Evolutionary conservation across 176 grass and related monocot species (phyloP).

Genomic region (Oryza glumipatula): DNA sequence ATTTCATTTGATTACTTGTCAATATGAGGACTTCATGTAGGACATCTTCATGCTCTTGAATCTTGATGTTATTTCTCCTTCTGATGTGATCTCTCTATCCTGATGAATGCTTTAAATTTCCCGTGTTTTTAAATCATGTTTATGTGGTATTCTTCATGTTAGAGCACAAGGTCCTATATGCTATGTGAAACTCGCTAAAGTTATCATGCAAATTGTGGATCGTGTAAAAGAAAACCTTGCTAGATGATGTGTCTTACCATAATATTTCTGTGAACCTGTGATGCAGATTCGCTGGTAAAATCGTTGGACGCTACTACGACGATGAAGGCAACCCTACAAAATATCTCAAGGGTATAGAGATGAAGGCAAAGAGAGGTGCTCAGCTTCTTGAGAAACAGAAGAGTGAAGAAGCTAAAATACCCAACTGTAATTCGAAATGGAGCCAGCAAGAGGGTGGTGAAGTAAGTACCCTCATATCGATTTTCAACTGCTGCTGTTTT

Average conservation of each 20-base stretch:
- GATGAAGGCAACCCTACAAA: slow-evolving; percentile 87
- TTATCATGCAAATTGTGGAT: slow-evolving; percentile 2
- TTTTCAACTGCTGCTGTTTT: neutral
- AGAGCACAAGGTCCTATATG: neutral
- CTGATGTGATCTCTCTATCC: neutral
- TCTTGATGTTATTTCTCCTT: slow-evolving; percentile 24
- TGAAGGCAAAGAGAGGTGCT: slow-evolving; percentile 90
- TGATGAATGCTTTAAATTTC: neutral
- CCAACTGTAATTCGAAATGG: slow-evolving; percentile 93
- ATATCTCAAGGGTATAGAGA: slow-evolving; percentile 84
- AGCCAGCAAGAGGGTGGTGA: slow-evolving; percentile 82
- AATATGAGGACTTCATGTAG: slow-evolving; percentile 13
- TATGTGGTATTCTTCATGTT: neutral
- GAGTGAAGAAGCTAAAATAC: slow-evolving; percentile 80
- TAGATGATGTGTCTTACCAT: neutral
- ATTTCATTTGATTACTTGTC: slow-evolving; percentile 4
- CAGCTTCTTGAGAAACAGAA: slow-evolving; percentile 94
- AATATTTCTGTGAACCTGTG: neutral
- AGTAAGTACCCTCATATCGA: slow-evolving; percentile 47
- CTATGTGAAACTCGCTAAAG: slow-evolving; percentile 14
- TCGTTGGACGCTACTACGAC: slow-evolving; percentile 86
- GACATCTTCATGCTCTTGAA: neutral
- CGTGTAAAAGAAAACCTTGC: slow-evolving; percentile 16
- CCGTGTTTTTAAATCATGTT: neutral
- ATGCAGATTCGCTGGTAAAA: slow-evolving; percentile 83